Evolutionary conservation across 768 basidiomycete genomes (phyloP), one percentile per base, ranked within the genome.

Genomic region (Chalciporus pseudorubinellus): DNA sequence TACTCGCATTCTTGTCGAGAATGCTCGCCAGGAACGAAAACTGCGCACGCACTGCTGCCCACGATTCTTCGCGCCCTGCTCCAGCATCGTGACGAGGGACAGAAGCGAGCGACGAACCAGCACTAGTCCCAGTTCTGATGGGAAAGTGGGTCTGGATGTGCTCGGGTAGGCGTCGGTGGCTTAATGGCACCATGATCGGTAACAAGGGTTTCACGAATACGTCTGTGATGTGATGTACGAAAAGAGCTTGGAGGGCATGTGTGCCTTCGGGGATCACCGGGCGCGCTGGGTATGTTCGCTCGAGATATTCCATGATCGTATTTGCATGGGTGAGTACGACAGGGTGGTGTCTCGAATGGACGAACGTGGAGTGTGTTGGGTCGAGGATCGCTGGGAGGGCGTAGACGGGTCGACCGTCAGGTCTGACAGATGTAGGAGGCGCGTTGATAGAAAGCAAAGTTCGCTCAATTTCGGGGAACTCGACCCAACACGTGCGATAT

Each of bases 241-340:
- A 89, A 31, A 86, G 73, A 7, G 77, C 72, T 51, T 90, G 86
- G 39, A 88, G 65, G 0, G 86, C 85, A 3, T 82, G 77, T 0
- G 85, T 78, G 14, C 85, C 87, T 21, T 84, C 83, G 0, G 88
- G 88, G 53, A 85, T 82, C 6, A 89, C 75, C 1, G 84, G 83
- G 4, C 85, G 81, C 0, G 83, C 84, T 20, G 87, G 85, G 57
- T 85, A 88, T 0, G 77, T 71, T 4, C 72, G 65, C 59, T 90
- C 88, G 33, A 89, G 80, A 62, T 89, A 88, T 57, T 88, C 85
- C 2, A 82, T 82, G 50, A 90, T 90, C 48, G 63, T 70, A 59
- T 81, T 80, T 16, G 78, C 70, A 49, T 84, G 81, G 16, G 85
- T 79, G 29, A 87, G 68, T 6, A 85, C 74, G 39, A 77, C 62